A percentile compares a stretch with the other conserved stretches of the same genome.
These are phyloP conservation scores for Fusarium oxysporum DNA, from an alignment of 2,329 filamentous ascomycete genomes.

Conservation along the genomic window DNA sequence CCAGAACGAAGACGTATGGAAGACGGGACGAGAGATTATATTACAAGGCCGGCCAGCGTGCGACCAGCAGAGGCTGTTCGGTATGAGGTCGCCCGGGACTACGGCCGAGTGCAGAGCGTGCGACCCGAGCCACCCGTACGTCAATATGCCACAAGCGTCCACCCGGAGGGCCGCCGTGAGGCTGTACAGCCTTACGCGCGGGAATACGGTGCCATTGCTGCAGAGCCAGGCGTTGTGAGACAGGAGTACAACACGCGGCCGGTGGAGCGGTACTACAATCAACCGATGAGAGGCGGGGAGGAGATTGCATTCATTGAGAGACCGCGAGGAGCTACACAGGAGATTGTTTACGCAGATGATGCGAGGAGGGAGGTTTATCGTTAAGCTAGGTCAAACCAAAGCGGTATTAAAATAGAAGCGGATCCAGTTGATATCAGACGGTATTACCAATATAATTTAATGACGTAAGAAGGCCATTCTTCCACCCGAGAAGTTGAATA, in stretches of 20 bases:
- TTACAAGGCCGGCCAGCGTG: conserved; percentile 67
- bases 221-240: conserved; percentile 43
- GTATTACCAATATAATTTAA: conserved; percentile 5
- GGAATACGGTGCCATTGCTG: conserved; percentile 46
- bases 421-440: neutral
- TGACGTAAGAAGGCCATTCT: neutral
- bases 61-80: conserved; percentile 62
- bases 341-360: conserved; percentile 60
- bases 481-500: neutral
- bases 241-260: conserved; percentile 56
- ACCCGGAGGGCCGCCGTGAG: conserved; percentile 47
- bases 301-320: conserved; percentile 60
- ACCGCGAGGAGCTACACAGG: conserved; percentile 55
- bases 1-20: conserved; percentile 57
- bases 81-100: conserved; percentile 57
- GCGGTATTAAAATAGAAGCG: neutral
- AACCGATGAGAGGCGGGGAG: conserved; percentile 48
- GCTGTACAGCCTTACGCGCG: conserved; percentile 49
- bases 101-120: conserved; percentile 58
- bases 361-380: conserved; percentile 52
- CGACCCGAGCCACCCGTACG: conserved; percentile 51
- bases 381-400: conserved; percentile 25
- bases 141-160: conserved; percentile 46
- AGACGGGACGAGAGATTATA: conserved; percentile 64
- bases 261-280: conserved; percentile 59